A percentile compares a stretch with the other conserved stretches of the same genome.
Conservation (phyloP, 352 stramenopile genomes). For the Phytophthora citrophthora region DNA sequence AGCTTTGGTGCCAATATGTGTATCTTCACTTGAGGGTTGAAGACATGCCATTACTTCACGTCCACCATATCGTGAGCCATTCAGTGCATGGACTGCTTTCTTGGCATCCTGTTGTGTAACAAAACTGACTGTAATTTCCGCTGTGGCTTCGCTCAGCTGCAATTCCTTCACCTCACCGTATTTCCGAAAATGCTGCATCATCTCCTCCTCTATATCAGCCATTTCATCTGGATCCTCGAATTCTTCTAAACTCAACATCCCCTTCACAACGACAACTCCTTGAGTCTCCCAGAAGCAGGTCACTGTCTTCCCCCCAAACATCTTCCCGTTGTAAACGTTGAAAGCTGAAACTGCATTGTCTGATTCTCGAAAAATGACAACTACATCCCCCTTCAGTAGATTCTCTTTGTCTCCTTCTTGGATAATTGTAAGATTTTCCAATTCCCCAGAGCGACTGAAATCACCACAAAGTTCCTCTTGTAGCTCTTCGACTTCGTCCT, state of each 20-base stretch:
- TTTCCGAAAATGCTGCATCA: slow-evolving; percentile 27
- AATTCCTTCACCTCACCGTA: slow-evolving; percentile 26
- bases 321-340: slow-evolving; percentile 30
- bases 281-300: slow-evolving; percentile 23
- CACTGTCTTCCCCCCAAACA: slow-evolving; percentile 37
- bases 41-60: slow-evolving; percentile 16
- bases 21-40: not conserved
- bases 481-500: slow-evolving; percentile 59
- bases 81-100: slow-evolving; percentile 21
- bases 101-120: slow-evolving; percentile 11
- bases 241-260: slow-evolving; percentile 35
- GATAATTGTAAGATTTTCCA: slow-evolving; percentile 32
- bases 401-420: not conserved
- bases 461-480: slow-evolving; percentile 41
- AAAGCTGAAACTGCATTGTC: slow-evolving; percentile 20
- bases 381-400: slow-evolving; percentile 20
- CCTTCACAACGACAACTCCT: slow-evolving; percentile 5
- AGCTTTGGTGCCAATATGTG: not conserved
- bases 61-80: slow-evolving; percentile 49
- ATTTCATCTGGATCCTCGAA: slow-evolving; percentile 53
- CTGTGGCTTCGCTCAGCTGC: slow-evolving; percentile 12
- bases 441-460: slow-evolving; percentile 34
- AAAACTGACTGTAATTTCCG: slow-evolving; percentile 26
- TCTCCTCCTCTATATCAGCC: slow-evolving; percentile 39
- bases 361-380: slow-evolving; percentile 24